Evolutionary conservation across 2,329 filamentous ascomycete genomes (phyloP).

Genomic region (Calonectria leucothoes): DNA sequence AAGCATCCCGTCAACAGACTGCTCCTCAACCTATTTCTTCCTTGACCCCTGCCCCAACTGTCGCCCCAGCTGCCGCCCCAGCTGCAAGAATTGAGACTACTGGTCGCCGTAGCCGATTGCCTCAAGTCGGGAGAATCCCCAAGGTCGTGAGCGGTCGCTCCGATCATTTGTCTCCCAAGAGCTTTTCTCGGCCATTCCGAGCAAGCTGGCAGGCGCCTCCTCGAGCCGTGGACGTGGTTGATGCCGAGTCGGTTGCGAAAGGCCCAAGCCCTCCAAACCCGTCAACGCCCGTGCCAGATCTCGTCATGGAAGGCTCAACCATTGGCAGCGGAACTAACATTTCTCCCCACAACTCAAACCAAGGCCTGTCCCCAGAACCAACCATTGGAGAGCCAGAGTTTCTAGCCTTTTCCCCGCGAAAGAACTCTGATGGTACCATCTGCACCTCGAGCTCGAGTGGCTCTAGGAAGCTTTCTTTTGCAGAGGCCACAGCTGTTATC

Average conservation of each 20-base stretch:
- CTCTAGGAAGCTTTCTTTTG: slow-evolving; percentile 70
- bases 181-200: slow-evolving; percentile 86
- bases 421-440: slow-evolving; percentile 73
- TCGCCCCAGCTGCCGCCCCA: not conserved
- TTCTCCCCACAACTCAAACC: slow-evolving; percentile 45
- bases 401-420: slow-evolving; percentile 77
- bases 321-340: slow-evolving; percentile 46
- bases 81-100: slow-evolving; percentile 11
- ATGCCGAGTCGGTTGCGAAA: slow-evolving; percentile 57
- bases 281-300: slow-evolving; percentile 51
- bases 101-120: slow-evolving; percentile 68
- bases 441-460: slow-evolving; percentile 69
- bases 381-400: slow-evolving; percentile 67
- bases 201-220: slow-evolving; percentile 57
- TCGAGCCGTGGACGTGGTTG: slow-evolving; percentile 43
- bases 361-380: slow-evolving; percentile 45
- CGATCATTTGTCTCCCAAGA: slow-evolving; percentile 77
- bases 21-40: slow-evolving; percentile 4
- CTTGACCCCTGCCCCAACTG: not conserved
- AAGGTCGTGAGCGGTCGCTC: slow-evolving; percentile 78
- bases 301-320: slow-evolving; percentile 50
- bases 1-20: slow-evolving; percentile 17
- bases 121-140: slow-evolving; percentile 88
- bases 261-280: slow-evolving; percentile 58
- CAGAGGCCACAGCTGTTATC: slow-evolving; percentile 74